These are phyloP conservation scores for Fusarium albosuccineum DNA, from an alignment of 2,329 filamentous ascomycete genomes.

Conservation along the genomic window DNA sequence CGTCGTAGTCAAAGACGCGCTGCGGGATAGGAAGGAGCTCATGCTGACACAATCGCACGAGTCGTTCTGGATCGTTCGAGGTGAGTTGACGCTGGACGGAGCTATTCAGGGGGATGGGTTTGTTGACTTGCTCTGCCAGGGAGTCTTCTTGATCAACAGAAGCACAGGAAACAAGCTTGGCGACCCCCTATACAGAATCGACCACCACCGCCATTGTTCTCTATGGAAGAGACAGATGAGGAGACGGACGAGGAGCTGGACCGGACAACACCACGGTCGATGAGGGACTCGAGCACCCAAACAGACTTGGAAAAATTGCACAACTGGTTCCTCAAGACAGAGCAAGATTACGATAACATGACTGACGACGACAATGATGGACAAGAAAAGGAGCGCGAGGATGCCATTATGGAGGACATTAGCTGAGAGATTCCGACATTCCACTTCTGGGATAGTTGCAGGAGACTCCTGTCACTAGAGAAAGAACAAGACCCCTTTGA, in stretches of 20 bases:
- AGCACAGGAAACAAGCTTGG: neutral
- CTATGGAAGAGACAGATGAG: neutral
- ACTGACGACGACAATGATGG: too few species aligned
- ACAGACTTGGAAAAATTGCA: too few species aligned
- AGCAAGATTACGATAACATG: too few species aligned
- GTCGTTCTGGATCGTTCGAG: slow-evolving; percentile 25
- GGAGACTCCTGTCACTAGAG: neutral
- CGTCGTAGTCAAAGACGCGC: slow-evolving; percentile 37
- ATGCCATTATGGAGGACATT: neutral
- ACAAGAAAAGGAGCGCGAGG: neutral
- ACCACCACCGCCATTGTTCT: slow-evolving; percentile 27
- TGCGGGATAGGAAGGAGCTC: slow-evolving; percentile 29
- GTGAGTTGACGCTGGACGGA: slow-evolving; percentile 1
- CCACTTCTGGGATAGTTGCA: neutral
- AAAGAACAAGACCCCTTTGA: neutral
- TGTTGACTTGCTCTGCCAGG: slow-evolving; percentile 18
- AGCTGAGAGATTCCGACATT: neutral
- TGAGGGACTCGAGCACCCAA: neutral
- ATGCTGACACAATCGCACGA: slow-evolving; percentile 21
- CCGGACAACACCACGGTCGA: neutral
- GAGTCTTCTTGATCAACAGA: slow-evolving; percentile 8
- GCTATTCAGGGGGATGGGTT: neutral
- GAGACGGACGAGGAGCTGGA: neutral
- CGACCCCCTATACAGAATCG: neutral
- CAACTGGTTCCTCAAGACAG: too few species aligned